phyloP scores from a whole-genome alignment of 805 yeast genomes.

The Dipodascus albidus region DNA sequence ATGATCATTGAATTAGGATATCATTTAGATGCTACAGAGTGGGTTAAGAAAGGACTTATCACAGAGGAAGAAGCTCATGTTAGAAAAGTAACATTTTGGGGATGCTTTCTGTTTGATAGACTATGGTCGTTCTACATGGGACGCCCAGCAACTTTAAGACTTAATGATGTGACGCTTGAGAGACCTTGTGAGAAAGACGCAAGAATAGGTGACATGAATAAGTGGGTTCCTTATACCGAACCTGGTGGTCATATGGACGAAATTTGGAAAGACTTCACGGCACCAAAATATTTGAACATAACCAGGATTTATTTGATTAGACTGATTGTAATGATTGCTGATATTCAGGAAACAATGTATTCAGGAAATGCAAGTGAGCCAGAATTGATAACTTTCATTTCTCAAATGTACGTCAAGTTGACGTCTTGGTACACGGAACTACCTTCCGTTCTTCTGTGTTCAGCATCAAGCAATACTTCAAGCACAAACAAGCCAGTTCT shows the following conservation, averaged over 20 bases:
- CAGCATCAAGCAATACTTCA: neutral
- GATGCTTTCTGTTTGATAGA: slow-evolving; percentile 14
- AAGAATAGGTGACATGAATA: slow-evolving; percentile 1
- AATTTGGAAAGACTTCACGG: slow-evolving; percentile 2
- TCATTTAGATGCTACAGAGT: slow-evolving; percentile 11
- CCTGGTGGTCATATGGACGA: neutral
- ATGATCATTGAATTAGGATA: slow-evolving; percentile 15
- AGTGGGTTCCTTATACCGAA: slow-evolving; percentile 10
- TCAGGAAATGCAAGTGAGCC: neutral
- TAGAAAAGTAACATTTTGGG: slow-evolving; percentile 15
- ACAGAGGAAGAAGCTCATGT: slow-evolving; percentile 9
- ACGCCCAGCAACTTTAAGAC: slow-evolving; percentile 10
- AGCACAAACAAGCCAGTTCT: slow-evolving; percentile 4
- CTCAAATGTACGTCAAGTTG: slow-evolving; percentile 6
- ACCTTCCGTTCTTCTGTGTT: slow-evolving; percentile 5
- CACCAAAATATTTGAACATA: slow-evolving; percentile 12
- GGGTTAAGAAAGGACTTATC: slow-evolving; percentile 10
- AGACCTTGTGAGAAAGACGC: slow-evolving; percentile 8
- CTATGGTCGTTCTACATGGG: slow-evolving; percentile 15
- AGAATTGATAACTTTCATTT: slow-evolving; percentile 3
- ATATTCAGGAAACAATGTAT: slow-evolving; percentile 9
- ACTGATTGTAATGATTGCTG: slow-evolving; percentile 13
- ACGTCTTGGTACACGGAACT: slow-evolving; percentile 8
- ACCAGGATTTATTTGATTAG: slow-evolving; percentile 11
- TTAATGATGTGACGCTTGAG: slow-evolving; percentile 11